phyloP scores from a whole-genome alignment of 2,329 filamentous ascomycete genomes.

The Acrocalymma vagum region DNA sequence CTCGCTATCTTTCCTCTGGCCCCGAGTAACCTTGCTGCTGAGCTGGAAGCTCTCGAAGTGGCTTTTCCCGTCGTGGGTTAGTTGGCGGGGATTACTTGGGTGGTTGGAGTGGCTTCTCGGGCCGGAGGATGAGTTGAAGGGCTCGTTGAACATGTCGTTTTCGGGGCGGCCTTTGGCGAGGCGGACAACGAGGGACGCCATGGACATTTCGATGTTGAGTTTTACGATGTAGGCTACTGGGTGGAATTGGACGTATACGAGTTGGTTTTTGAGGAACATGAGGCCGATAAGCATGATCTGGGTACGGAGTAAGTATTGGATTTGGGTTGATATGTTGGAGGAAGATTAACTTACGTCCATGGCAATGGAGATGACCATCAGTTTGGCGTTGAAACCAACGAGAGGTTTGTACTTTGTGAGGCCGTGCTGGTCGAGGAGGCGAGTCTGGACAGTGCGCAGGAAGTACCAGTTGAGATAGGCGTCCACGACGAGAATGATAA shows the following conservation, averaged over 20 bases:
- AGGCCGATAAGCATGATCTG: conserved; percentile 48
- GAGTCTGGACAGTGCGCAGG: conserved; percentile 50
- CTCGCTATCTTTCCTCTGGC: conserved; percentile 26
- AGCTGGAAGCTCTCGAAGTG: conserved; percentile 28
- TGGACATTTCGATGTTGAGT: conserved; percentile 56
- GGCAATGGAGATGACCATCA: conserved; percentile 50
- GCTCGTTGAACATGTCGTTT: conserved; percentile 34
- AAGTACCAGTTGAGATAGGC: conserved; percentile 64
- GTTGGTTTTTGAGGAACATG: conserved; percentile 48
- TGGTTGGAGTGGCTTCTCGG: conserved; percentile 24
- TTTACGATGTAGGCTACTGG: conserved; percentile 54
- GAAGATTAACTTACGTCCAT: conserved; percentile 47
- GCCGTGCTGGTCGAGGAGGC: conserved; percentile 48
- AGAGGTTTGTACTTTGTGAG: conserved; percentile 52
- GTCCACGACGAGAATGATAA: conserved; percentile 61
- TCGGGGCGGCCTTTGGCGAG: conserved; percentile 40
- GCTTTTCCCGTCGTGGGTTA: conserved; percentile 8
- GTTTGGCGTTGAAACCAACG: conserved; percentile 51
- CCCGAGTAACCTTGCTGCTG: conserved; percentile 4
- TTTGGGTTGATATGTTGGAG: neutral
- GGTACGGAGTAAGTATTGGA: neutral
- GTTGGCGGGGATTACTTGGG: conserved; percentile 11
- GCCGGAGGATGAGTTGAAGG: conserved; percentile 25
- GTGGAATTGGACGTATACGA: conserved; percentile 53
- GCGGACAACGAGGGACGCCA: conserved; percentile 52